A percentile compares a stretch with the other conserved stretches of the same genome.
These are phyloP conservation scores for Penicillium manginii DNA, from an alignment of 495 filamentous ascomycete species.

Conservation along the genomic window DNA sequence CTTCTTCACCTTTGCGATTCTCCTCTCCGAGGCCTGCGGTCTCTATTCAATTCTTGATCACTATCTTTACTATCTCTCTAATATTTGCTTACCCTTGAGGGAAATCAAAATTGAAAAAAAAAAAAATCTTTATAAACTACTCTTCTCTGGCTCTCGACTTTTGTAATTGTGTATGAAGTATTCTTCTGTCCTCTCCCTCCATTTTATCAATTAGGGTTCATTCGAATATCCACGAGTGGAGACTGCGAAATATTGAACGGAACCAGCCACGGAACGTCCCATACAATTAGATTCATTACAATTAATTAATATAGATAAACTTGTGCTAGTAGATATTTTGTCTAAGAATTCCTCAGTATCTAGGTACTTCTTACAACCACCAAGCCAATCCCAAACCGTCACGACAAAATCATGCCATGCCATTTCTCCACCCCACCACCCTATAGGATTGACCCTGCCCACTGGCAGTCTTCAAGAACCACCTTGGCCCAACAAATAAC, in stretches of 20 bases:
- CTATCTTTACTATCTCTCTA: slow-evolving; percentile 23
- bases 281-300: too few species aligned
- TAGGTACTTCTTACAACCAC: too few species aligned
- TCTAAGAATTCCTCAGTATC: too few species aligned
- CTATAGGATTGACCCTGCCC: not conserved
- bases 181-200: too few species aligned
- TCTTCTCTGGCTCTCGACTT: not conserved
- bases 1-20: slow-evolving; percentile 22
- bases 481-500: not conserved
- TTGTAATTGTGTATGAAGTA: not conserved
- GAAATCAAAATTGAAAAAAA: slow-evolving; percentile 19
- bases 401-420: not conserved
- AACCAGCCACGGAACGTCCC: too few species aligned
- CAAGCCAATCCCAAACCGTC: not conserved
- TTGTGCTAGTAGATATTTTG: too few species aligned
- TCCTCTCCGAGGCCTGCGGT: slow-evolving; percentile 33
- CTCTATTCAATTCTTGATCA: slow-evolving; percentile 21
- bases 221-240: too few species aligned
- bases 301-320: too few species aligned
- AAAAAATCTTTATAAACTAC: not conserved
- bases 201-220: too few species aligned
- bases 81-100: slow-evolving; percentile 19
- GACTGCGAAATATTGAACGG: too few species aligned
- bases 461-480: not conserved
- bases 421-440: not conserved